A percentile compares a stretch with the other conserved stretches of the same genome.
phyloP scores from a whole-genome alignment of 2,329 filamentous ascomycete species.

The Penicillium nordicum region DNA sequence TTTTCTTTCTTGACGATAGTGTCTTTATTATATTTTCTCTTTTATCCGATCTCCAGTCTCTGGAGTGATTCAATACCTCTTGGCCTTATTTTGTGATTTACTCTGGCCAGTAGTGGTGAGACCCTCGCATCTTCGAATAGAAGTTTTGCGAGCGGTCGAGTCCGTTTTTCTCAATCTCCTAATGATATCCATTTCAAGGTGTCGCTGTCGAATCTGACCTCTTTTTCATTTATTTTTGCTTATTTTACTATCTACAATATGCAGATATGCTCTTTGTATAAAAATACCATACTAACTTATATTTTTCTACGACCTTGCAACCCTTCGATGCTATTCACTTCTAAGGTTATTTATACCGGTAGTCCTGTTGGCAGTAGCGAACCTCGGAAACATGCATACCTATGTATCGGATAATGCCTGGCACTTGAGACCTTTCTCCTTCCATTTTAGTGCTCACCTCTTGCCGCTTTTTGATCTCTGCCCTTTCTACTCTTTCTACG shows the following conservation, averaged over 20 bases:
- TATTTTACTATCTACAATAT: background rate
- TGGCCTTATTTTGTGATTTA: slow-evolving; percentile 10
- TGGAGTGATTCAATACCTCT: slow-evolving; percentile 7
- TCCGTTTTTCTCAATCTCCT: background rate
- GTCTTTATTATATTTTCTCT: slow-evolving; percentile 1
- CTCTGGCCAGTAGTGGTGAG: background rate
- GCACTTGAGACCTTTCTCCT: too few relatives aligned
- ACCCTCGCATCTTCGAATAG: background rate
- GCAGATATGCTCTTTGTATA: background rate
- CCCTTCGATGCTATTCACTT: too few relatives aligned
- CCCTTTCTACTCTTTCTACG: too few relatives aligned
- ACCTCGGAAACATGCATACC: too few relatives aligned
- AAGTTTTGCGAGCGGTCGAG: background rate
- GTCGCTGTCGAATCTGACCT: background rate
- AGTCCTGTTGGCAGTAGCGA: too few relatives aligned
- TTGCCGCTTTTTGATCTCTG: too few relatives aligned
- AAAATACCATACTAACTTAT: background rate
- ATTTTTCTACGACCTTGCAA: background rate
- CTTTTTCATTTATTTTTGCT: background rate
- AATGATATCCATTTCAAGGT: background rate
- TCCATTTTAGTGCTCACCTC: too few relatives aligned
- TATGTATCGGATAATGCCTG: too few relatives aligned
- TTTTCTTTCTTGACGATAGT: slow-evolving; percentile 1
- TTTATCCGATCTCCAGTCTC: background rate
- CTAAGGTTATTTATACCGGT: too few relatives aligned